Evolutionary conservation across 768 basidiomycete species (phyloP).

Genomic region (Xanthoconium stramineum): DNA sequence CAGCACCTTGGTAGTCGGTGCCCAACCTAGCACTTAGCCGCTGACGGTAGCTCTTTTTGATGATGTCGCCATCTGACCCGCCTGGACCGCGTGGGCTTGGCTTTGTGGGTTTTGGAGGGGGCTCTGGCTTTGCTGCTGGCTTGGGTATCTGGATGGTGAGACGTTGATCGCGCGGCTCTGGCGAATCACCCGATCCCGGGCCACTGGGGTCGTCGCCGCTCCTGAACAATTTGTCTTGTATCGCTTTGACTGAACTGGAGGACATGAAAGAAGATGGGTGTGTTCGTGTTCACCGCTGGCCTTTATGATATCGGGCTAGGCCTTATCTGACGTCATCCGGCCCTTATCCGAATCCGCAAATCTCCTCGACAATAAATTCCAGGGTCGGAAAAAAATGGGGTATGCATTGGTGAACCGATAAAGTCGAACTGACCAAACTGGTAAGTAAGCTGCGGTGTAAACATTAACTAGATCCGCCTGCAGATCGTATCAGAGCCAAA

Average conservation of each 20-base stretch:
- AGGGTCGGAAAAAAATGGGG: constrained; percentile 10
- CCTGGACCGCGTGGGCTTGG: constrained; percentile 23
- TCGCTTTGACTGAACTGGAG: constrained; percentile 51
- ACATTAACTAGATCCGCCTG: constrained; percentile 29
- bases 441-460: constrained; percentile 14
- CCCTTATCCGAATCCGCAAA: constrained; percentile 7
- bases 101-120: constrained; percentile 48
- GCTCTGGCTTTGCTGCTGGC: constrained; percentile 30
- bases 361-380: neutral
- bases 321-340: constrained; percentile 23
- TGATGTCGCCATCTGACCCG: constrained; percentile 8
- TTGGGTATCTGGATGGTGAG: constrained; percentile 76
- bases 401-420: constrained; percentile 18
- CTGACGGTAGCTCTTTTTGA: constrained; percentile 52
- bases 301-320: constrained; percentile 10
- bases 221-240: constrained; percentile 74
- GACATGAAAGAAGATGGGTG: constrained; percentile 33
- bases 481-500: constrained; percentile 24
- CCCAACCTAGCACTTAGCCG: constrained; percentile 64
- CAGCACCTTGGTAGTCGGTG: constrained; percentile 71
- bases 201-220: constrained; percentile 30
- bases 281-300: constrained; percentile 2
- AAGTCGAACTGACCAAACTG: constrained; percentile 12
- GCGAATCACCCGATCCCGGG: constrained; percentile 18
- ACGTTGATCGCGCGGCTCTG: constrained; percentile 30